Evolutionary conservation across 148 eudicot species (phyloP).

Genomic region (Chenopodium berlandieri): DNA sequence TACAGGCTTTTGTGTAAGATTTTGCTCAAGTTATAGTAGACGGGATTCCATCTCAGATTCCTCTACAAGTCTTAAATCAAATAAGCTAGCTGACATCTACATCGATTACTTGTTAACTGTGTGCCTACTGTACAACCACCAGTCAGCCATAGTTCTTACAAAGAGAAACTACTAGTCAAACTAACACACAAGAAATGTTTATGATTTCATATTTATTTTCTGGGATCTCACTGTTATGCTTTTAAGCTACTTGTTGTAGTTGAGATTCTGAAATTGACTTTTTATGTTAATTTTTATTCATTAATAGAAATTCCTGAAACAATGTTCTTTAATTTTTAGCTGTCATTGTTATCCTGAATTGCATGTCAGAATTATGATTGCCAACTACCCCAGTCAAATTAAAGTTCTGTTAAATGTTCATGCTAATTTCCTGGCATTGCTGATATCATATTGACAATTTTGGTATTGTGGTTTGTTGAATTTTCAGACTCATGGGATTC

Average conservation of each 20-base stretch:
- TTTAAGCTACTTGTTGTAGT: constrained; percentile 3
- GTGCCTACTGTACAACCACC: background rate
- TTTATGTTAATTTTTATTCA: background rate
- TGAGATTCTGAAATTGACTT: constrained; percentile 14
- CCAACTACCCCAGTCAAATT: background rate
- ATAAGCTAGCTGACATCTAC: too few species aligned
- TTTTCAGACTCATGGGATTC: constrained; percentile 82
- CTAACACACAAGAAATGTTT: background rate
- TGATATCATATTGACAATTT: background rate
- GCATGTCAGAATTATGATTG: background rate
- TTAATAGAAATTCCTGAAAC: background rate
- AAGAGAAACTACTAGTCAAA: background rate
- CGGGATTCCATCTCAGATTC: background rate
- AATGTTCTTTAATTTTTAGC: background rate
- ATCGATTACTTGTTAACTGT: background rate
- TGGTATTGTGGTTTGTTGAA: constrained; percentile 7
- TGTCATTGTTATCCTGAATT: background rate
- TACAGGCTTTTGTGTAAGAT: background rate
- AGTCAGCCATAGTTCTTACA: background rate
- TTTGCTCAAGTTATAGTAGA: background rate
- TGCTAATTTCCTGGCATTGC: background rate
- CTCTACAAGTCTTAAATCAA: too few species aligned
- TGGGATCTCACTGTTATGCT: background rate
- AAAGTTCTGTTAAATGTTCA: background rate
- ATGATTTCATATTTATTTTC: background rate